Conservation (phyloP, 1,284 basidiomycete species). For the Pterula multifida region DNA sequence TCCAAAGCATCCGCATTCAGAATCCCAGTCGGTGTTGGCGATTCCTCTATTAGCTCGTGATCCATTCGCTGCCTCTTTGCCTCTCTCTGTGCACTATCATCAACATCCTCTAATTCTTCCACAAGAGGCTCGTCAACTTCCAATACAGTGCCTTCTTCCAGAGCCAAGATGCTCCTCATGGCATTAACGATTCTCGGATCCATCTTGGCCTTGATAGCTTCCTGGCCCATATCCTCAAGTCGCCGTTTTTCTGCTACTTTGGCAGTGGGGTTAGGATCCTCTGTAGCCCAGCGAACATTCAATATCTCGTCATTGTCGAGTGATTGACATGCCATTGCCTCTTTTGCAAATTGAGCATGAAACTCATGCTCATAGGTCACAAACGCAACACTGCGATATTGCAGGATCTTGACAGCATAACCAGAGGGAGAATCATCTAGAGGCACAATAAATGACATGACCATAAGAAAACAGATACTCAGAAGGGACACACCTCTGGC, state of each 20-base stretch:
- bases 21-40: conserved; percentile 12
- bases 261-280: conserved; percentile 87
- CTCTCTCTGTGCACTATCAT: conserved; percentile 24
- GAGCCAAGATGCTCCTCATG: conserved; percentile 66
- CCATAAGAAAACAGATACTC: conserved; percentile 2
- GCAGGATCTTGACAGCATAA: conserved; percentile 72
- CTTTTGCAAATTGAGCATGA: conserved; percentile 93
- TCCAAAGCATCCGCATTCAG: conserved; percentile 74
- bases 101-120: conserved; percentile 21
- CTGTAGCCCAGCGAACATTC: conserved; percentile 96
- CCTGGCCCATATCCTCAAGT: conserved; percentile 70
- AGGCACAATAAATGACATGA: conserved; percentile 7
- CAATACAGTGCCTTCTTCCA: conserved; percentile 68
- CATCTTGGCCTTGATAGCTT: conserved; percentile 75
- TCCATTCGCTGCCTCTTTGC: conserved; percentile 29
- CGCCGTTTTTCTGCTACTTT: conserved; percentile 78
- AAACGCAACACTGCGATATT: conserved; percentile 93
- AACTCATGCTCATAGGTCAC: conserved; percentile 88
- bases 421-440: conserved; percentile 20
- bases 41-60: conserved; percentile 9
- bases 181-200: conserved; percentile 81
- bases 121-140: conserved; percentile 21
- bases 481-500: conserved; percentile 80
- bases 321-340: conserved; percentile 98
- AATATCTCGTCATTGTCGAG: conserved; percentile 96